phyloP scores from a whole-genome alignment of 2,329 filamentous ascomycete species.

The Phialophora chinensis region DNA sequence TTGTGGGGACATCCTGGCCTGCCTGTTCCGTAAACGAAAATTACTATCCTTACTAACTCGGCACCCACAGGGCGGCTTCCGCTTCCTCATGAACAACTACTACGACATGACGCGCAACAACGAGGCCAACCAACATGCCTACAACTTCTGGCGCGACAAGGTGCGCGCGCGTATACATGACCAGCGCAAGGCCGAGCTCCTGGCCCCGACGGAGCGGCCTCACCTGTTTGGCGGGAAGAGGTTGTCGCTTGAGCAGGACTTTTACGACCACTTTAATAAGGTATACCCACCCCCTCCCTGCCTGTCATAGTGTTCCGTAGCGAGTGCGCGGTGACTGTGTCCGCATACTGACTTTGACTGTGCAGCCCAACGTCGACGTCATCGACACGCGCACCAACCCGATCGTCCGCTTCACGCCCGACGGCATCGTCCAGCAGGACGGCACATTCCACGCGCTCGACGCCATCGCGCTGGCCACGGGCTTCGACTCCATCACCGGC shows the following conservation, averaged over 20 bases:
- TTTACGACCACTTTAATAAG: slow-evolving; percentile 57
- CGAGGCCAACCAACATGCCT: slow-evolving; percentile 59
- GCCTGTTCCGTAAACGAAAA: too few species aligned
- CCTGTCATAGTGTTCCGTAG: too few species aligned
- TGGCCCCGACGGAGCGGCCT: slow-evolving; percentile 59
- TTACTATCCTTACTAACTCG: not conserved
- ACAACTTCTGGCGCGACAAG: slow-evolving; percentile 63
- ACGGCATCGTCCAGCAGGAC: slow-evolving; percentile 50
- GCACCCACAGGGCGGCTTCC: slow-evolving; percentile 56
- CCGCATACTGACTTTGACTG: slow-evolving; percentile 42
- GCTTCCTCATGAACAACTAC: slow-evolving; percentile 58
- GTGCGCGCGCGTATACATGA: slow-evolving; percentile 59
- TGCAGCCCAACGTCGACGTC: slow-evolving; percentile 54
- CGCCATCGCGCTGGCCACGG: slow-evolving; percentile 51
- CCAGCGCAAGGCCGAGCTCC: slow-evolving; percentile 56
- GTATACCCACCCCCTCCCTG: not conserved
- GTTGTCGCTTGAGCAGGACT: slow-evolving; percentile 55
- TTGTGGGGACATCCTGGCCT: not conserved
- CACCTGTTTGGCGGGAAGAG: slow-evolving; percentile 63
- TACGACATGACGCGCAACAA: slow-evolving; percentile 56
- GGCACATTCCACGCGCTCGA: slow-evolving; percentile 50
- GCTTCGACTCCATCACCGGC: slow-evolving; percentile 52
- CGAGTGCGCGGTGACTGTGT: too few species aligned
- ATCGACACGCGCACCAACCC: slow-evolving; percentile 52
- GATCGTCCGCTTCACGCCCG: slow-evolving; percentile 49